These are phyloP conservation scores for Colletotrichum incanum DNA, from an alignment of 2,329 filamentous ascomycete genomes.

Conservation along the genomic window DNA sequence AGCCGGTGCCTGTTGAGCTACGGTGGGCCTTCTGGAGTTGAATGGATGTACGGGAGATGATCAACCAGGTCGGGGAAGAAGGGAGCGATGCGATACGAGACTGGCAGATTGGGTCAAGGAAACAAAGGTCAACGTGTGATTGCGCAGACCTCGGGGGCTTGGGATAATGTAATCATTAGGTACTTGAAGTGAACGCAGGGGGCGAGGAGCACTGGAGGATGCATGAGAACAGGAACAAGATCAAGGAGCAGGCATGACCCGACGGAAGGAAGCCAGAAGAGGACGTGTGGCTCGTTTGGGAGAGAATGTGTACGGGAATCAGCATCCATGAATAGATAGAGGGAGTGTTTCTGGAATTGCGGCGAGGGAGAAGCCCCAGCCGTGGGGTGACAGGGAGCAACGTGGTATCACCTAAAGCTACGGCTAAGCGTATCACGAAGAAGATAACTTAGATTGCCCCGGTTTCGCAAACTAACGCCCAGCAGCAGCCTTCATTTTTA, in stretches of 20 bases:
- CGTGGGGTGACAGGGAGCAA: neutral
- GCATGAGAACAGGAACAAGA: neutral
- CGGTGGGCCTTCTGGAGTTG: constrained; percentile 21
- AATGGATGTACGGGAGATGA: constrained; percentile 16
- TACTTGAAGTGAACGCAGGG: constrained; percentile 5
- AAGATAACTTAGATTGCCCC: neutral
- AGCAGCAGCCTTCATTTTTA: neutral
- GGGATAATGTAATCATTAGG: constrained; percentile 20
- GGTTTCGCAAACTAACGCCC: neutral
- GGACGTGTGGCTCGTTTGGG: constrained; percentile 23
- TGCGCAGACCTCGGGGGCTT: constrained; percentile 17
- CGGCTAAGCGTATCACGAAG: neutral
- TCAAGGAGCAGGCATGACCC: neutral
- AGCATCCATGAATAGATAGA: neutral
- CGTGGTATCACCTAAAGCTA: neutral
- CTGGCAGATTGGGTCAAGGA: neutral
- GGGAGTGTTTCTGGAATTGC: neutral
- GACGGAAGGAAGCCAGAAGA: constrained; percentile 6
- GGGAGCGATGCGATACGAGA: constrained; percentile 21
- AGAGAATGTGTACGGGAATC: neutral
- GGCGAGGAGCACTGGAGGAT: neutral
- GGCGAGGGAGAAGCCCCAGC: constrained; percentile 14
- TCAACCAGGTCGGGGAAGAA: neutral
- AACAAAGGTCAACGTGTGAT: neutral
- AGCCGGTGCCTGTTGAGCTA: constrained; percentile 15